These are phyloP conservation scores for Cutaneotrichosporon sp. DNA, from an alignment of 1,284 basidiomycete species.

Conservation along the genomic window DNA sequence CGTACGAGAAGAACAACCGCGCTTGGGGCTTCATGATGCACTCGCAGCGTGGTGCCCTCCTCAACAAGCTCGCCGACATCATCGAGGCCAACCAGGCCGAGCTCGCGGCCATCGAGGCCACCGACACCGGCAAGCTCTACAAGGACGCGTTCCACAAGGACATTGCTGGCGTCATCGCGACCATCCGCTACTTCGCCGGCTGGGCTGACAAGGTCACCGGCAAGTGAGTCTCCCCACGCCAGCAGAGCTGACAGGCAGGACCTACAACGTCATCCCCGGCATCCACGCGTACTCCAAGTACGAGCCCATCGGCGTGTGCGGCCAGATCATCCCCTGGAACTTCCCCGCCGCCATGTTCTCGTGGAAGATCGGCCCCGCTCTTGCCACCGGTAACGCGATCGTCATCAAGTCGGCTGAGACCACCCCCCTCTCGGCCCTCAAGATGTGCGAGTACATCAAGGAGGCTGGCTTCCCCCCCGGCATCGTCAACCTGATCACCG, in stretches of 20 bases:
- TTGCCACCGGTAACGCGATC: conserved; percentile 61
- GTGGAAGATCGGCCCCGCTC: conserved; percentile 87
- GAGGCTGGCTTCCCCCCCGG: conserved; percentile 87
- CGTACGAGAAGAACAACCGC: conserved; percentile 71
- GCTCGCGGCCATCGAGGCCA: conserved; percentile 70
- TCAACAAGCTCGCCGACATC: conserved; percentile 84
- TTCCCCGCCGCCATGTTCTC: conserved; percentile 67
- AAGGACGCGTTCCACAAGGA: conserved; percentile 76
- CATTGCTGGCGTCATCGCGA: conserved; percentile 75
- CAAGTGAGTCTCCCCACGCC: conserved; percentile 46
- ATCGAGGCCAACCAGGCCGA: conserved; percentile 73
- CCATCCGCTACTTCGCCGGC: conserved; percentile 62
- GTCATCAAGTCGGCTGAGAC: conserved; percentile 61
- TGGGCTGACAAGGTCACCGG: conserved; percentile 73
- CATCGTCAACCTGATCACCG: conserved; percentile 80
- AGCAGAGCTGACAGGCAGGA: conserved; percentile 10
- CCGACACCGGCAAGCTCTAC: conserved; percentile 84
- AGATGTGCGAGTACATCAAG: conserved; percentile 61
- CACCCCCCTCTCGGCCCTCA: conserved; percentile 80
- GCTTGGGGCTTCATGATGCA: conserved; percentile 62
- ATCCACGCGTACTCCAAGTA: conserved; percentile 78
- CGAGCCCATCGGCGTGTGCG: conserved; percentile 86
- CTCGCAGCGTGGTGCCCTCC: conserved; percentile 69
- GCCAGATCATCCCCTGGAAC: conserved; percentile 80
- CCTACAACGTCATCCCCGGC: conserved; percentile 20